Percentiles rank a stretch among this genome's conserved stretches.
Evolutionary conservation across 2,329 filamentous ascomycete species (phyloP).

Genomic region (Fusarium marasasianum): DNA sequence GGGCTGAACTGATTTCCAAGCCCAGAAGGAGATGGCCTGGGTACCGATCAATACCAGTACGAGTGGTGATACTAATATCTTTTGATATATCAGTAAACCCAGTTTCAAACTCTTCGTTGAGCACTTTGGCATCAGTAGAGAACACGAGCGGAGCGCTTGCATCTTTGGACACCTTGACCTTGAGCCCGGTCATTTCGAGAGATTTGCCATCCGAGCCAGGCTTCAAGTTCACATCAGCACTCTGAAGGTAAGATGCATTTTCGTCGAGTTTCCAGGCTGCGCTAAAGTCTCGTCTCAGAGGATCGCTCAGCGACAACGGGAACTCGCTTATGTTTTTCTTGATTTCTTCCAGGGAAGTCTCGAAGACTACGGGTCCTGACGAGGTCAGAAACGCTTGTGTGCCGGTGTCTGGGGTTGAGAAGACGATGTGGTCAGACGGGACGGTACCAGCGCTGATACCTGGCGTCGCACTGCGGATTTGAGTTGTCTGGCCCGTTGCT

Average conservation of each 20-base stretch:
- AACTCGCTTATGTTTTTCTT: background rate
- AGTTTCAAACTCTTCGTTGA: background rate
- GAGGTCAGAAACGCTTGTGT: background rate
- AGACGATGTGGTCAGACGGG: background rate
- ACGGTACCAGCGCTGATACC: background rate
- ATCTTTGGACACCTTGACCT: background rate
- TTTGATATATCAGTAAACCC: too few species aligned
- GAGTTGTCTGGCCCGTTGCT: background rate
- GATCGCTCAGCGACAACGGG: fast-evolving
- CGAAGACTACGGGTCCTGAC: background rate
- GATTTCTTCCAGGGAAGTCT: background rate
- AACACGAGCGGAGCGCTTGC: background rate
- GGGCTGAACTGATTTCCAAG: too few species aligned
- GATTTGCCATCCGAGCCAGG: background rate
- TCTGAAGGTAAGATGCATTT: background rate
- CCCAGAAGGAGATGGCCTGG: background rate
- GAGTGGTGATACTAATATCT: too few species aligned
- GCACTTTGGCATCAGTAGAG: background rate
- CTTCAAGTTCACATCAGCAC: background rate
- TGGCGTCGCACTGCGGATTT: background rate
- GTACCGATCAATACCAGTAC: background rate
- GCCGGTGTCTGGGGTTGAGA: background rate
- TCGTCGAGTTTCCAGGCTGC: background rate
- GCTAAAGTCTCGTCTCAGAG: background rate
- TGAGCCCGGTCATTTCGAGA: fast-evolving